A percentile compares a stretch with the other conserved stretches of the same genome.
These are phyloP conservation scores for Massariosphaeria phaeospora DNA, from an alignment of 495 filamentous ascomycete species.

Conservation along the genomic window DNA sequence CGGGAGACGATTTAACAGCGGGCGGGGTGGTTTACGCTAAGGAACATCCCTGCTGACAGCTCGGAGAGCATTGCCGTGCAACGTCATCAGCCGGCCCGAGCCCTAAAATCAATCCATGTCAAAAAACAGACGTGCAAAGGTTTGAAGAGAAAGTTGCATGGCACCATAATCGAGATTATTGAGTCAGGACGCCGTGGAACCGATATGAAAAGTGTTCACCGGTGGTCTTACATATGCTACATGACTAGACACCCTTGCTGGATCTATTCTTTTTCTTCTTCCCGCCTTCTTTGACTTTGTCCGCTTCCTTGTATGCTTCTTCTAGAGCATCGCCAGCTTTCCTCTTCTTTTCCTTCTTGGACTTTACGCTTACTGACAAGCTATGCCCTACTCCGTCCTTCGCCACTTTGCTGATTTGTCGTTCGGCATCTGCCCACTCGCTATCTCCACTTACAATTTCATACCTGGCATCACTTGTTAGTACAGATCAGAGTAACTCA, in stretches of 20 bases:
- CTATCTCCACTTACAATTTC: constrained; percentile 67
- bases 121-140: no score
- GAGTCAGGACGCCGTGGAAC: no score
- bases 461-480: constrained; percentile 52
- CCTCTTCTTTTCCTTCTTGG: constrained; percentile 62
- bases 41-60: no score
- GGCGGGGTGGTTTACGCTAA: no score
- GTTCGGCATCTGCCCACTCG: constrained; percentile 80
- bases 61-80: no score
- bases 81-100: no score
- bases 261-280: constrained; percentile 31
- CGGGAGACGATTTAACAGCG: no score
- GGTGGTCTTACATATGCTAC: no score
- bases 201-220: no score
- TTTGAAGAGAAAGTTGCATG: no score
- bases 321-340: constrained; percentile 69
- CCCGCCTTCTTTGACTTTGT: constrained; percentile 57
- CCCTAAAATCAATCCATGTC: no score
- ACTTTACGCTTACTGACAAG: constrained; percentile 78
- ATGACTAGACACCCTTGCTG: constrained; percentile 11
- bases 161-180: no score
- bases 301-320: constrained; percentile 57
- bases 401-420: constrained; percentile 55
- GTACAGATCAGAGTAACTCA: neutral
- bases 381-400: constrained; percentile 53